These are phyloP conservation scores for Aschersonia sp. DNA, from an alignment of 2,329 filamentous ascomycete species.

Conservation along the genomic window DNA sequence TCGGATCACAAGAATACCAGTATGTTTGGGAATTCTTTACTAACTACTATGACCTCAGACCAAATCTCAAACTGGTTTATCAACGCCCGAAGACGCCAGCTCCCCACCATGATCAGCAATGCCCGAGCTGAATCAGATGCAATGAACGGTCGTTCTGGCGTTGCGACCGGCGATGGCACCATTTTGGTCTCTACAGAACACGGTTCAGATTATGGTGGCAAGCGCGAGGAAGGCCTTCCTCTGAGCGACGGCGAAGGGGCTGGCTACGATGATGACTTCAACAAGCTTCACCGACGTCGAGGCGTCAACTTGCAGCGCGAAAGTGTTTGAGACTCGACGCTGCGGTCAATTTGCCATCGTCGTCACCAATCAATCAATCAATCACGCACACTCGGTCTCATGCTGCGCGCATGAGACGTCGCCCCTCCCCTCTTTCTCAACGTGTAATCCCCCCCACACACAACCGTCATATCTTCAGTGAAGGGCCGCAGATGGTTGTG, in stretches of 20 bases:
- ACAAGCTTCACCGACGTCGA: slow-evolving; percentile 15
- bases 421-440: too few species aligned
- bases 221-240: slow-evolving; percentile 20
- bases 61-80: slow-evolving; percentile 75
- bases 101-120: slow-evolving; percentile 45
- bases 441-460: too few species aligned
- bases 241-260: slow-evolving; percentile 33
- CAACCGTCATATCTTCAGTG: too few species aligned
- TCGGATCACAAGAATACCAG: too few species aligned
- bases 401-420: too few species aligned
- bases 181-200: slow-evolving; percentile 23
- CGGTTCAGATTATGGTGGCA: slow-evolving; percentile 5
- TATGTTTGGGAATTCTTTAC: too few species aligned
- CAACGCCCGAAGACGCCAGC: slow-evolving; percentile 55
- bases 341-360: too few species aligned
- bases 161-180: slow-evolving; percentile 16
- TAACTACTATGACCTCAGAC: slow-evolving; percentile 22
- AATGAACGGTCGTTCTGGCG: slow-evolving; percentile 19
- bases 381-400: too few species aligned
- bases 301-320: slow-evolving; percentile 26
- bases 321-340: slow-evolving; percentile 21
- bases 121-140: slow-evolving; percentile 36
- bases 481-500: too few species aligned
- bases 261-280: slow-evolving; percentile 29
- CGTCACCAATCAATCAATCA: too few species aligned